These are phyloP conservation scores for Graphiopsis chlorocephala DNA, from an alignment of 2,329 filamentous ascomycete genomes.

Conservation along the genomic window DNA sequence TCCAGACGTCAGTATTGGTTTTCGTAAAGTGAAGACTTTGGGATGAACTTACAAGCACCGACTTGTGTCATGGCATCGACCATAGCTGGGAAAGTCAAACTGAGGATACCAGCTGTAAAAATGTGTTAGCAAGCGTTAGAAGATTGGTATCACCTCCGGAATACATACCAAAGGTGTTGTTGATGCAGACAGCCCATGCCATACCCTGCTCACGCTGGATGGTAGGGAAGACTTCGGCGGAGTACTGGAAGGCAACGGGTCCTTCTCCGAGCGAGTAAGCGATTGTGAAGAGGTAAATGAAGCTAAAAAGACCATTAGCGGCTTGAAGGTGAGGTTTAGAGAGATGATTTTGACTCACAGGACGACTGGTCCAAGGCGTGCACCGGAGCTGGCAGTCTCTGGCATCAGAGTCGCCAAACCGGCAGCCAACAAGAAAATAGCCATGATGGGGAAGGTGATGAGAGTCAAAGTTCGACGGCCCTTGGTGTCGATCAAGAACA, in stretches of 20 bases:
- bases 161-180: constrained; percentile 45
- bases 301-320: constrained; percentile 15
- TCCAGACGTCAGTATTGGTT: constrained; percentile 37
- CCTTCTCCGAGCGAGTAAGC: constrained; percentile 49
- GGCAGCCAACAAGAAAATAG: constrained; percentile 50
- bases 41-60: constrained; percentile 48
- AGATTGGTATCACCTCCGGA: neutral
- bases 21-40: neutral
- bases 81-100: constrained; percentile 48
- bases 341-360: constrained; percentile 18
- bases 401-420: constrained; percentile 41
- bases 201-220: constrained; percentile 43
- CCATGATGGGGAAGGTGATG: constrained; percentile 47
- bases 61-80: constrained; percentile 49
- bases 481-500: constrained; percentile 47
- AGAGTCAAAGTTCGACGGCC: constrained; percentile 41
- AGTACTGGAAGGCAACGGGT: constrained; percentile 43
- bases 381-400: constrained; percentile 26
- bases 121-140: constrained; percentile 32
- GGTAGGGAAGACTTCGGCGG: constrained; percentile 47
- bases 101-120: constrained; percentile 33
- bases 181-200: constrained; percentile 58
- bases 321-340: no score
- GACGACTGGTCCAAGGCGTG: constrained; percentile 39
- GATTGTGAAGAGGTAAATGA: constrained; percentile 52